Conservation (phyloP, 805 yeast species). For the Cyberlindnera saturnus region DNA sequence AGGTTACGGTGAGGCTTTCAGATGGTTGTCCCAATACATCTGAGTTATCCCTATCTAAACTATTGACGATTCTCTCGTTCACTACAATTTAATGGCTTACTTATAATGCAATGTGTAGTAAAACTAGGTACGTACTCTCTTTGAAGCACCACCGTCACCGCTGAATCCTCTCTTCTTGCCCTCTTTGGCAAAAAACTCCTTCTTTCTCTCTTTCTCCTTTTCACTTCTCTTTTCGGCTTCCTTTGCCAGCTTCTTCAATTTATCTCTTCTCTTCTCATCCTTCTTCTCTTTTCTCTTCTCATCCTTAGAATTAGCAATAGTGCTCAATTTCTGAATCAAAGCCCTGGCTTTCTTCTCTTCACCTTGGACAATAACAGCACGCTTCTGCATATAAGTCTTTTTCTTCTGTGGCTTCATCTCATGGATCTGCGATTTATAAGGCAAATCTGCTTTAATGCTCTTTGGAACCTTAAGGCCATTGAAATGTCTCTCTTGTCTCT, state of each 20-base stretch:
- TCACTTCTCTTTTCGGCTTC: slow-evolving; percentile 63
- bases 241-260: slow-evolving; percentile 71
- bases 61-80: too few species aligned
- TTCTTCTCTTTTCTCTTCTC: slow-evolving; percentile 69
- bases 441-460: slow-evolving; percentile 67
- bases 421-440: slow-evolving; percentile 87
- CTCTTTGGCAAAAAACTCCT: slow-evolving; percentile 72
- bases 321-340: slow-evolving; percentile 78
- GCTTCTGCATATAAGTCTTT: slow-evolving; percentile 74
- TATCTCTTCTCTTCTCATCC: slow-evolving; percentile 66
- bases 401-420: slow-evolving; percentile 84
- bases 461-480: slow-evolving; percentile 85
- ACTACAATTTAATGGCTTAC: too few species aligned
- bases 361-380: slow-evolving; percentile 90
- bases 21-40: slow-evolving; percentile 96
- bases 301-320: slow-evolving; percentile 82
- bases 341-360: slow-evolving; percentile 92
- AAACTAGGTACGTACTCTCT: slow-evolving; percentile 21
- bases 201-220: slow-evolving; percentile 78
- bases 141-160: slow-evolving; percentile 24
- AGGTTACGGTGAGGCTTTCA: slow-evolving; percentile 97
- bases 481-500: slow-evolving; percentile 78
- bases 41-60: slow-evolving; percentile 24
- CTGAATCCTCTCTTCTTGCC: slow-evolving; percentile 54
- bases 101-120: neutral